Conservation (phyloP, 352 stramenopile genomes). For the Discostella stelligera region DNA sequence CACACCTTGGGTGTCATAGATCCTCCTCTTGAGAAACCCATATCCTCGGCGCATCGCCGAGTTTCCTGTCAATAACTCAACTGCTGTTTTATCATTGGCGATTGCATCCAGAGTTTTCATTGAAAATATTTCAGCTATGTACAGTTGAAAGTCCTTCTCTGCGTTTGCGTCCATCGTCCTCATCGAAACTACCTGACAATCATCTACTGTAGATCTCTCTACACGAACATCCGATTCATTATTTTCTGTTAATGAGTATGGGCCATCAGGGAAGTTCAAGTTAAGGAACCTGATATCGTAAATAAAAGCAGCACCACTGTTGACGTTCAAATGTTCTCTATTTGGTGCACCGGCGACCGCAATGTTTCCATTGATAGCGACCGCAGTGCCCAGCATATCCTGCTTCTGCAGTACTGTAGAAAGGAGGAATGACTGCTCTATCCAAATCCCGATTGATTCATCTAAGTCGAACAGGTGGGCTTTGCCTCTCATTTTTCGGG, state of each 20-base stretch:
- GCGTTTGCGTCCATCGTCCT: constrained; percentile 78
- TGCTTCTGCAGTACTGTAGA: constrained; percentile 88
- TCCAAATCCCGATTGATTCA: constrained; percentile 76
- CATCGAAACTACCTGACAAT: constrained; percentile 51
- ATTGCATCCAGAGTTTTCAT: constrained; percentile 51
- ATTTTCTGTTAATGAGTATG: constrained; percentile 88
- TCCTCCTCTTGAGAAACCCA: constrained; percentile 63
- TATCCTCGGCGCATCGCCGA: constrained; percentile 85
- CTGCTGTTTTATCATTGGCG: constrained; percentile 66
- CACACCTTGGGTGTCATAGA: constrained; percentile 88
- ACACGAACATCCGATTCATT: constrained; percentile 84
- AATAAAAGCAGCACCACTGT: constrained; percentile 89
- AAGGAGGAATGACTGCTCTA: constrained; percentile 89
- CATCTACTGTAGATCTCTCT: constrained; percentile 28
- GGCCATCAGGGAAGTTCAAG: constrained; percentile 76
- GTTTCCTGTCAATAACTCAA: constrained; percentile 84
- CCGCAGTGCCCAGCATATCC: constrained; percentile 85
- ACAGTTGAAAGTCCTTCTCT: constrained; percentile 82
- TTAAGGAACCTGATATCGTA: constrained; percentile 90
- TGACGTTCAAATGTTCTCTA: constrained; percentile 89
- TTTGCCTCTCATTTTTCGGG: constrained; percentile 61
- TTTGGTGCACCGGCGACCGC: constrained; percentile 91
- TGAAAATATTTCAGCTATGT: constrained; percentile 71
- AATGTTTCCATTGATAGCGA: constrained; percentile 84
- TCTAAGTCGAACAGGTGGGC: constrained; percentile 80